phyloP scores from a whole-genome alignment of 371 early-diverging fungal genomes.

The Mucor plumbeus region DNA sequence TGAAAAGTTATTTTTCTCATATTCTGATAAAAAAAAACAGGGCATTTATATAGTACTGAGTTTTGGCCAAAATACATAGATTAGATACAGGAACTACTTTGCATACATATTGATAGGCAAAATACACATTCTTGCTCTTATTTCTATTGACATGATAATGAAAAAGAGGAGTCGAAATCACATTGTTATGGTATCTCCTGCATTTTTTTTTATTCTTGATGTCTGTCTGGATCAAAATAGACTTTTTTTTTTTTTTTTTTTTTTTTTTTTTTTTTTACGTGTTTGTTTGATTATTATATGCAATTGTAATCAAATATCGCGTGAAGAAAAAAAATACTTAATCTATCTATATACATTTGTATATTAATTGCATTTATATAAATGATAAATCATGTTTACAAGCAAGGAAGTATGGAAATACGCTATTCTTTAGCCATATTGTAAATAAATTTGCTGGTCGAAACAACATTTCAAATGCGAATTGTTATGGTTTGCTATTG shows the following conservation, averaged over 20 bases:
- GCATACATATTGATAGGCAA: not conserved
- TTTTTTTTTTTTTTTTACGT: too few species aligned
- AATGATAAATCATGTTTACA: too few species aligned
- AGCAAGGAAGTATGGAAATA: too few species aligned
- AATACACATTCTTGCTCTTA: not conserved
- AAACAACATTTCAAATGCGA: not conserved
- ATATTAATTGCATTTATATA: too few species aligned
- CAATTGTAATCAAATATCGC: not conserved
- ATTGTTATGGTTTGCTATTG: not conserved
- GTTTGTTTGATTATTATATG: not conserved
- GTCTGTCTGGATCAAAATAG: not conserved
- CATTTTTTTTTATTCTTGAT: not conserved
- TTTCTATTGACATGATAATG: not conserved
- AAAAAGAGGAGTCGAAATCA: not conserved
- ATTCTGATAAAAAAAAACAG: not conserved
- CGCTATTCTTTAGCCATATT: too few species aligned
- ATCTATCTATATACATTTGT: too few species aligned
- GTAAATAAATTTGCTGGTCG: too few species aligned
- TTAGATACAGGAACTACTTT: not conserved
- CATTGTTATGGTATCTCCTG: slow-evolving; percentile 10
- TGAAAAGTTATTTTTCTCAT: not conserved
- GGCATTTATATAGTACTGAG: not conserved
- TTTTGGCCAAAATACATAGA: not conserved
- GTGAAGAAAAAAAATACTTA: not conserved
- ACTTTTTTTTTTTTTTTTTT: too few species aligned